phyloP scores from a whole-genome alignment of 306 rosid genomes.

The Cucurbita moschata region DNA sequence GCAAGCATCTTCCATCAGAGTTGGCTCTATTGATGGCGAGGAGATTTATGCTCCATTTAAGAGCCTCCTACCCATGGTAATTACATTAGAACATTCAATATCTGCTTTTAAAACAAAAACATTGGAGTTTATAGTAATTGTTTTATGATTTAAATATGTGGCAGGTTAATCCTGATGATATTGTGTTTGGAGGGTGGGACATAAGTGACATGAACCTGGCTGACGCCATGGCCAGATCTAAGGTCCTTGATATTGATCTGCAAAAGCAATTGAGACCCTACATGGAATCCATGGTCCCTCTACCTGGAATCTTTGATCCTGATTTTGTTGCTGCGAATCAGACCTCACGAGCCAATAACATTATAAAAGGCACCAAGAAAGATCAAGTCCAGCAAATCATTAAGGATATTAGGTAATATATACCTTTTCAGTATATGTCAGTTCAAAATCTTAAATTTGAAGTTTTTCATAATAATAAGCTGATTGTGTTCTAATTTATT shows the following conservation, averaged over 20 bases:
- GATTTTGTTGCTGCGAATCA: constrained; percentile 98
- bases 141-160: background rate
- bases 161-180: constrained; percentile 88
- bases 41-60: constrained; percentile 94
- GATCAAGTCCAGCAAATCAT: constrained; percentile 74
- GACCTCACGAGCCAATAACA: constrained; percentile 72
- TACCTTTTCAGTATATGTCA: background rate
- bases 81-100: background rate
- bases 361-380: constrained; percentile 77
- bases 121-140: background rate
- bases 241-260: constrained; percentile 86
- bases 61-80: constrained; percentile 92
- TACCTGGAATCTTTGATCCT: constrained; percentile 81
- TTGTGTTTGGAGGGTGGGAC: constrained; percentile 99
- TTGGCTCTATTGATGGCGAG: constrained; percentile 87
- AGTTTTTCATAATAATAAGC: background rate
- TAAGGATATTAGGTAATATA: constrained; percentile 52
- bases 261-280: constrained; percentile 93
- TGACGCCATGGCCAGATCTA: constrained; percentile 89
- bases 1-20: constrained; percentile 83
- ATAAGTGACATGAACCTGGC: constrained; percentile 89
- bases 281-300: constrained; percentile 96
- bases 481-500: background rate
- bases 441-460: background rate
- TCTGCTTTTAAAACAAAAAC: background rate